These are phyloP conservation scores for Ophiostoma ips DNA, from an alignment of 2,329 filamentous ascomycete species.

Conservation along the genomic window DNA sequence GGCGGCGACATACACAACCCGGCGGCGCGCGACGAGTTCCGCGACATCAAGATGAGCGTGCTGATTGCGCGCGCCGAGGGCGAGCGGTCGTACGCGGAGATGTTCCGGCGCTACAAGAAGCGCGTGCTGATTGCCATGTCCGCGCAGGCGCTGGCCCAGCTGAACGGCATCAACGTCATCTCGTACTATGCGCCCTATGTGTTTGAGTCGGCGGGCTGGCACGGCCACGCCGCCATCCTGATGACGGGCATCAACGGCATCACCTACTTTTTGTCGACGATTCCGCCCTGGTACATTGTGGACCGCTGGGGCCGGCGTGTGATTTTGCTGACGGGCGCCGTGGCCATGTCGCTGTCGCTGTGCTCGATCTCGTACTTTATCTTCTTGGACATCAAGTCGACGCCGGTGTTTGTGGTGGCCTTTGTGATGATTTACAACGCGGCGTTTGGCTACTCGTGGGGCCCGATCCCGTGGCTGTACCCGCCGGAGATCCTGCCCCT, in stretches of 20 bases:
- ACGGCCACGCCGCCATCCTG: constrained; percentile 75
- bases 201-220: constrained; percentile 94
- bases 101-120: constrained; percentile 86
- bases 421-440: constrained; percentile 99
- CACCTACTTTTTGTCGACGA: constrained; percentile 80
- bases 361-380: constrained; percentile 92
- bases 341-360: constrained; percentile 79
- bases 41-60: constrained; percentile 98
- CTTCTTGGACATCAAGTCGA: constrained; percentile 65
- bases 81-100: constrained; percentile 78
- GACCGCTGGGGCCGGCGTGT: constrained; percentile 81
- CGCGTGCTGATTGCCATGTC: constrained; percentile 99
- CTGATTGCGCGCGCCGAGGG: constrained; percentile 87
- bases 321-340: constrained; percentile 77
- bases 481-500: constrained; percentile 96
- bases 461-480: constrained; percentile 95
- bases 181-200: constrained; percentile 96
- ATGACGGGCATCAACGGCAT: constrained; percentile 93
- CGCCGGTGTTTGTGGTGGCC: constrained; percentile 73
- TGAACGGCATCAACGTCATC: constrained; percentile 99
- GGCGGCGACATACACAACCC: constrained; percentile 88
- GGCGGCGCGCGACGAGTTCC: constrained; percentile 88
- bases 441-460: constrained; percentile 89
- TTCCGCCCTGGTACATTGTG: constrained; percentile 94
- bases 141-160: constrained; percentile 83